Evolutionary conservation across 1,139 yeast genomes (phyloP), one percentile per base, ranked within the genome.

Genomic region (Nakaseomyces kungkrabaensis): DNA sequence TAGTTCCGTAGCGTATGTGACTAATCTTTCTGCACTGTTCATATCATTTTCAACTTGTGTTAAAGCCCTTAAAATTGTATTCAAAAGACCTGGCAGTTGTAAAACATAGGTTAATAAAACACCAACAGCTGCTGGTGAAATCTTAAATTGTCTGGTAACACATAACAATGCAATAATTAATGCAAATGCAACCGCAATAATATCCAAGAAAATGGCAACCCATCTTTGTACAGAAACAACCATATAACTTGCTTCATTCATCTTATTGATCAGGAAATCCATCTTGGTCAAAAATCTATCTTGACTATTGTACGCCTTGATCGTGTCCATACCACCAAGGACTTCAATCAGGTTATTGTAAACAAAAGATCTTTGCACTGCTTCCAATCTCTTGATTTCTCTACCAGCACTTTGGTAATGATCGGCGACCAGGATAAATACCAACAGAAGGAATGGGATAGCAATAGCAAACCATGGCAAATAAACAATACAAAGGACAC

Each of bases 1-100:
- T 50, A 87, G 68, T 32, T 82, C 81, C 26, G 74, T 72, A 0
- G 90, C 92, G 66, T 86, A 86, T 51, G 81, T 77, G 53, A 79
- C 75, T 48, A 88, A 68, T 63, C 96, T 76, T 68, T 88, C 96
- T n/a, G 82, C 92, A 6, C 94, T 81, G 60, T 85, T 85, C 88
- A 87, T 77, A 61, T 83, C 84, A 66, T 85, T 86, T 63, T 87
- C 95, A 32, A 84, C 78, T 60, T 81, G 82, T 0, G 95, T 85
- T 53, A 72, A 67, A 4, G 82, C 71, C 61, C 81, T 72, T 43
- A 81, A 65, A 44, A 77, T 68, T 56, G 74, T 65, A 40, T 79
- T 73, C 55, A 82, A 67, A 55, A 75, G 72, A 47, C 76, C 75
- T 22, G 82, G 77, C 52, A 81, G 70, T 55, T 76, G 78, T 51